A percentile compares a stretch with the other conserved stretches of the same genome.
These are phyloP conservation scores for Alopecurus myosuroides DNA, from an alignment of 176 grass and related monocot genomes.

Conservation along the genomic window DNA sequence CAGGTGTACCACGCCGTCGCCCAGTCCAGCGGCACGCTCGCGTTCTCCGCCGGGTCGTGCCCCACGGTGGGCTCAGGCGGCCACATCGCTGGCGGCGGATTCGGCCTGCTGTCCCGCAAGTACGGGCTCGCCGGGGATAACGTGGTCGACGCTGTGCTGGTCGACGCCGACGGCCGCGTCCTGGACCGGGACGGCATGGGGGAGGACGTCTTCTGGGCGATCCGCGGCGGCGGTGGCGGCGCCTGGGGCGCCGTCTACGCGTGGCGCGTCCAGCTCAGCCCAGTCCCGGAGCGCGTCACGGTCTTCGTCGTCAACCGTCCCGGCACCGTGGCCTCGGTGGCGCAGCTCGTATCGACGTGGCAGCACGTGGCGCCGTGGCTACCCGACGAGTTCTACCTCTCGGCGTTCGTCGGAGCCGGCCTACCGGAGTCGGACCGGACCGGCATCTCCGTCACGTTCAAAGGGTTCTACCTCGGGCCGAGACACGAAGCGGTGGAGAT, in stretches of 20 bases:
- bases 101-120: constrained; percentile 70
- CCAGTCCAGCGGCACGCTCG: constrained; percentile 21
- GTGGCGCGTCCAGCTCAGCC: constrained; percentile 43
- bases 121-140: constrained; percentile 65
- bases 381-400: constrained; percentile 81
- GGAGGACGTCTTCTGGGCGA: constrained; percentile 81
- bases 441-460: constrained; percentile 68
- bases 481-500: constrained; percentile 20
- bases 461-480: constrained; percentile 55
- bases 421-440: constrained; percentile 24
- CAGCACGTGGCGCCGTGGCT: constrained; percentile 55
- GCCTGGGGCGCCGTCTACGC: constrained; percentile 62
- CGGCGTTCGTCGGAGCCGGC: constrained; percentile 53
- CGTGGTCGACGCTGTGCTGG: constrained; percentile 57
- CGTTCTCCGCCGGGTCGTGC: constrained; percentile 66
- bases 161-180: constrained; percentile 32
- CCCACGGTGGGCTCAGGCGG: constrained; percentile 68
- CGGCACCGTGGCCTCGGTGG: constrained; percentile 16
- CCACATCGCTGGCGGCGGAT: constrained; percentile 72
- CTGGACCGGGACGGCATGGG: constrained; percentile 48
- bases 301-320: constrained; percentile 48
- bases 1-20: constrained; percentile 62
- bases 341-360: constrained; percentile 48
- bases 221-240: constrained; percentile 79
- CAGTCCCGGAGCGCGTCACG: constrained; percentile 50